A percentile compares a stretch with the other conserved stretches of the same genome.
Conservation (phyloP, 805 yeast genomes). For the Komagataella phaffii region DNA sequence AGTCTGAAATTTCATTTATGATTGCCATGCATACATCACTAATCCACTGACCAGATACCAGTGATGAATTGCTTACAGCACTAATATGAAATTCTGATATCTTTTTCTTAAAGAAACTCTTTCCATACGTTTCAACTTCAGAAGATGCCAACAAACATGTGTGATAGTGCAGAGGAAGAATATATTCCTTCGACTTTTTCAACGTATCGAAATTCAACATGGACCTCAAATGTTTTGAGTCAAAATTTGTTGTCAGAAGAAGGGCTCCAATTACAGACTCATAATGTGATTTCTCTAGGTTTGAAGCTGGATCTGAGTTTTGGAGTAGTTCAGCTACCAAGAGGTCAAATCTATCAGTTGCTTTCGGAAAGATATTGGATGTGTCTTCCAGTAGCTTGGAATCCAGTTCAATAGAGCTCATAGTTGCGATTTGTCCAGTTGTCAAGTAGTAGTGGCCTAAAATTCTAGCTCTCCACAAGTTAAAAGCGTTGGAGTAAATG, state of each 20-base stretch:
- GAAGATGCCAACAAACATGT: background rate
- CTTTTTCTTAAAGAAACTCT: background rate
- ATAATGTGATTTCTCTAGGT: background rate
- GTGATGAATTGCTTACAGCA: background rate
- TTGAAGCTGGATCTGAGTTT: background rate
- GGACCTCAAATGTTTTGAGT: background rate
- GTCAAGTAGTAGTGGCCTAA: constrained; percentile 15
- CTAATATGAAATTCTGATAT: background rate
- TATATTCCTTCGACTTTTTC: background rate
- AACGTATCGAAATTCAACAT: background rate
- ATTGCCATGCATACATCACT: constrained; percentile 9
- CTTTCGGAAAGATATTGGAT: background rate
- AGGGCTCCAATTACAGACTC: background rate
- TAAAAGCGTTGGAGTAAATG: constrained; percentile 4
- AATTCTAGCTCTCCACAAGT: constrained; percentile 18
- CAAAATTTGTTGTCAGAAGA: background rate
- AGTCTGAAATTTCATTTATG: constrained; percentile 17
- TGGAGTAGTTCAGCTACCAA: background rate
- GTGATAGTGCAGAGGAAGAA: background rate
- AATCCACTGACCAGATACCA: background rate
- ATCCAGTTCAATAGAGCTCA: background rate
- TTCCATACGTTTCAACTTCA: background rate
- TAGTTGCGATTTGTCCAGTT: constrained; percentile 10
- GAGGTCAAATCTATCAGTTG: background rate
- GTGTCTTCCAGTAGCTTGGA: background rate